Base-by-base conservation (phyloP, 164 flowering plant genomes). In the Magnolia kwangsiensis region DNA sequence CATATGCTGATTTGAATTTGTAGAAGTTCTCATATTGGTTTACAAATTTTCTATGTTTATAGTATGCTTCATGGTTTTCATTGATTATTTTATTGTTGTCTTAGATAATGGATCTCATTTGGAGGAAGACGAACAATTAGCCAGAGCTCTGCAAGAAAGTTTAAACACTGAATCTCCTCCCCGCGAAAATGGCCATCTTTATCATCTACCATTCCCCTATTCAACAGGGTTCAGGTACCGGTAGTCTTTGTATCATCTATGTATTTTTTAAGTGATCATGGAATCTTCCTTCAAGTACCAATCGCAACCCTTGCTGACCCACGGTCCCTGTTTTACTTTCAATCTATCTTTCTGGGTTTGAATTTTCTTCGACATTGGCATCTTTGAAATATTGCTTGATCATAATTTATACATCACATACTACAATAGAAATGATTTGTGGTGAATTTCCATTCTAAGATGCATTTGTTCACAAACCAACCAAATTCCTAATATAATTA, bases 101-200 rank as follows among this genome's bases (percentile, higher is more conserved):
- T 50, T 74, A 92, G 96, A 84, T 74, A 70, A 51, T 75, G 83
- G 74, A 65, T 80, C 82, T 67, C 92, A 88, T 72, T 63, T 90
- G 85, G 89, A 89, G 79, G 96, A 93, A 85, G 98, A 93, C 82
- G 98, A 91, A 80, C 89, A 80, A 79, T 90, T 93, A 79, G 98
- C 98, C 5, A 87, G 91, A 85, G 95, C 98, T 51, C 70, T 93
- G 23, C 91, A 93, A 81, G 98, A 91, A 81, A 93, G 96, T 81
- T 81, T 91, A 84, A 87, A 81, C 73, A 73, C 85, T 72, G 90
- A 88, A 83, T 87, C 90, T 79, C 85, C 89, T 18, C 82, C 79
- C 70, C 79, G 69, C 63, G 84, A 76, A 79, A 63, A 71, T 75
- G 88, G 82, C 51, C 84, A 80, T 80, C 49, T 71, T 8, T 85